Percentiles rank a stretch among this genome's conserved stretches.
phyloP scores from a whole-genome alignment of 345 rosid genomes.

The Linum usitatissimum region DNA sequence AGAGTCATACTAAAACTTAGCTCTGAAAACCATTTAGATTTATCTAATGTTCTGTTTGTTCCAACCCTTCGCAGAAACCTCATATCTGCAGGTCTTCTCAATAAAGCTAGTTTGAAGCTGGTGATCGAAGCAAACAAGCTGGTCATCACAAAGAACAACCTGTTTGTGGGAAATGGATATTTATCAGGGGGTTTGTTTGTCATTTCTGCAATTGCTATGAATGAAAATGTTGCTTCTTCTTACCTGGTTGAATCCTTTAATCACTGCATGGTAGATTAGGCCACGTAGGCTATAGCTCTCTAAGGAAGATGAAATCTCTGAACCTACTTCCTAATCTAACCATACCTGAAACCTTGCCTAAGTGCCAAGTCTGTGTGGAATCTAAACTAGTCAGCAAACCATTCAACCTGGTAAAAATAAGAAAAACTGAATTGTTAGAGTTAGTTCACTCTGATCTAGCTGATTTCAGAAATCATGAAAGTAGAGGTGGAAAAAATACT shows the following conservation, averaged over 20 bases:
- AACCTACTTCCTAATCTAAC: no score
- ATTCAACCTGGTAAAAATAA: no score
- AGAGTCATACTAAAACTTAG: background rate
- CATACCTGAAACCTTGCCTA: no score
- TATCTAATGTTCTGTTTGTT: background rate
- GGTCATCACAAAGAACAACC: background rate
- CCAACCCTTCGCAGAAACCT: constrained; percentile 1
- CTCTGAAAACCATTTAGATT: background rate
- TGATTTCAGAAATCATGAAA: background rate
- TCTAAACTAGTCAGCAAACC: no score
- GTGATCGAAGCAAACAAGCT: background rate
- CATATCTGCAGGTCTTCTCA: background rate
- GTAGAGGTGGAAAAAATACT: constrained; percentile 1
- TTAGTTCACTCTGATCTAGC: no score
- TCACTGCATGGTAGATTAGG: constrained; percentile 3
- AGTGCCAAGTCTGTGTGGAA: no score
- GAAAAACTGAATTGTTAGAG: background rate
- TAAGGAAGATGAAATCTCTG: background rate
- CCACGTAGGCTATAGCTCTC: background rate
- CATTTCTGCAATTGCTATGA: background rate
- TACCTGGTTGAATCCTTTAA: constrained; percentile 1
- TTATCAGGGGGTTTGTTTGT: background rate
- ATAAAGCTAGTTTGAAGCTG: background rate
- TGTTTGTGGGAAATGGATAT: constrained; percentile 1
- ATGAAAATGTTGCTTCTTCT: background rate